phyloP scores from a whole-genome alignment of 805 yeast species.

The Metschnikowia noctiluminum region DNA sequence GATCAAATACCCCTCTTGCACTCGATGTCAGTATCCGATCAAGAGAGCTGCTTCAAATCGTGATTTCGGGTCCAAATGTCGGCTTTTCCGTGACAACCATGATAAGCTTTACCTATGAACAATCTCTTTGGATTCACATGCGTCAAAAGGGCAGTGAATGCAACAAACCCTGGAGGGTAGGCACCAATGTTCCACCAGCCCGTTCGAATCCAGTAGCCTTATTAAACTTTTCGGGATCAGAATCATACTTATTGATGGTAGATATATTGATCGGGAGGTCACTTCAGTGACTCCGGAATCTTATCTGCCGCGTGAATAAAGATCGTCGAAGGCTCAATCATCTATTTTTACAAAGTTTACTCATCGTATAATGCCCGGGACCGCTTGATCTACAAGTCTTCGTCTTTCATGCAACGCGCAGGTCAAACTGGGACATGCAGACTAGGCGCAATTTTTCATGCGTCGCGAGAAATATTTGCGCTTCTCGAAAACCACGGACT shows the following conservation, averaged over 20 bases:
- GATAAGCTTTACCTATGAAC: conserved; percentile 78
- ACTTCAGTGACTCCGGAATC: conserved; percentile 57
- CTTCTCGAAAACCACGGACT: too few species aligned
- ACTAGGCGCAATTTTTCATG: too few species aligned
- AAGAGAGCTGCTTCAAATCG: conserved; percentile 46
- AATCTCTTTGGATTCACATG: conserved; percentile 69
- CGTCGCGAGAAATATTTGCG: too few species aligned
- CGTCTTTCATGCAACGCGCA: too few species aligned
- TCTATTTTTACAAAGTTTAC: neutral
- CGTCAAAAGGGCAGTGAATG: conserved; percentile 72
- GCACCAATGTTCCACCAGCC: conserved; percentile 22
- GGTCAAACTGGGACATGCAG: too few species aligned
- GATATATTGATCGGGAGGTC: conserved; percentile 80
- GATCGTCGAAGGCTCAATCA: conserved; percentile 9
- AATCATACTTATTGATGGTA: conserved; percentile 70
- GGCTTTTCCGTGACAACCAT: conserved; percentile 76
- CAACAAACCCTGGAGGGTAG: conserved; percentile 77
- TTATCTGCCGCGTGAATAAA: conserved; percentile 70
- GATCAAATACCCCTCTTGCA: neutral
- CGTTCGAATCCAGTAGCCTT: conserved; percentile 33
- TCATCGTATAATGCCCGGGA: too few species aligned
- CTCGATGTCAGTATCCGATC: conserved; percentile 38
- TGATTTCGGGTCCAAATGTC: conserved; percentile 58
- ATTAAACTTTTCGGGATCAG: conserved; percentile 53
- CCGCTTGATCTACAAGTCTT: too few species aligned